Evolutionary conservation across 306 rosid genomes (phyloP), one percentile per base, ranked within the genome.

Genomic region (Dryas octopetala): DNA sequence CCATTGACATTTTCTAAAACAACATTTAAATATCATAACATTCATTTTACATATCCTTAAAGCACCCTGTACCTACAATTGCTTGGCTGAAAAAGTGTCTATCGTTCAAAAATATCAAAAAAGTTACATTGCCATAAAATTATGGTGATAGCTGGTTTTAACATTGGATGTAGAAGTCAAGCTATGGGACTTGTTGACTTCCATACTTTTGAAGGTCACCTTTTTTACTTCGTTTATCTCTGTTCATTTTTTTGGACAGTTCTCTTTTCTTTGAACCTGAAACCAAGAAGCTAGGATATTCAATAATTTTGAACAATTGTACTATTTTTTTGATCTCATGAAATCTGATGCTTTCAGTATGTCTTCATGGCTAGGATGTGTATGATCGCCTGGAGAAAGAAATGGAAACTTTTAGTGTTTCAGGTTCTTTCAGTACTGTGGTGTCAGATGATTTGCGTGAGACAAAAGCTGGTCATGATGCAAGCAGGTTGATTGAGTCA

Each of bases 311-410:
- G 53, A 55, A 65, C 23, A 76, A 65, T 16, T 68, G 46, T 78
- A 38, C 52, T 59, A 47, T 70, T 52, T 53, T 71, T 70, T 74
- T 17, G 71, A 60, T 70, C 64, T 61, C 17, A n/a, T 48, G 17
- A 68, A 73, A 40, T 69, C 84, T 83, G 59, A 81, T 81, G 70
- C 82, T 74, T 75, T n/a, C 32, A 50, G 44, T 49, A 43, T 74
- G 65, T 57, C 41, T 77, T 76, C 74, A 70, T 81, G 78, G 48
- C 79, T 81, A 95, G 99, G 96, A 80, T 66, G 80, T 95, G 55
- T 92, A 87, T 78, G 96, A 83, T 65, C 85, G 73, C 71, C 17
- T 89, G 81, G 90, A 92, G 85, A 92, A 89, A 79, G 98, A 95
- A 77, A 83, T 90, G 88, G 98, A 95, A 83, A 80, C 90, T 69